These are phyloP conservation scores for Cantharellus anzutake DNA, from an alignment of 768 basidiomycete species.

Conservation along the genomic window DNA sequence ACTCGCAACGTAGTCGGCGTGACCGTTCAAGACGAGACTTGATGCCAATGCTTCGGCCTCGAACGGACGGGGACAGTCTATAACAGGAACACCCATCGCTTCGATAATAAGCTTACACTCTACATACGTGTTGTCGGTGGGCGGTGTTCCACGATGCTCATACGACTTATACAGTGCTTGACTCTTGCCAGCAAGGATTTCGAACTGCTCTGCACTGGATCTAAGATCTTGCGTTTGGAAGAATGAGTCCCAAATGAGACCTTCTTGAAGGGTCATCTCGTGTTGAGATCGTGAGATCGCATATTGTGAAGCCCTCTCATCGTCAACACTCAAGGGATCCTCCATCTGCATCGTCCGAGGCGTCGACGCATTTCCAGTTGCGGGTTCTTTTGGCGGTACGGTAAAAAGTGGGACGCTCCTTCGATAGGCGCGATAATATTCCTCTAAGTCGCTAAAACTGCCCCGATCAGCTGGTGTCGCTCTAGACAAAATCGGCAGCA, in stretches of 20 bases:
- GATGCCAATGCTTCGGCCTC: constrained; percentile 82
- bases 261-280: constrained; percentile 41
- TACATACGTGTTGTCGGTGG: constrained; percentile 43
- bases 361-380: no score
- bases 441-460: no score
- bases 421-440: no score
- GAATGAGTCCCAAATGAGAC: constrained; percentile 35
- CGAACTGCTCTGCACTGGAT: constrained; percentile 8
- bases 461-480: no score
- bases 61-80: constrained; percentile 45
- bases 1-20: constrained; percentile 75
- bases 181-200: constrained; percentile 31
- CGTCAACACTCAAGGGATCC: no score
- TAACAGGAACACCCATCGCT: constrained; percentile 69
- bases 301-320: no score
- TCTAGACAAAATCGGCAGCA: no score
- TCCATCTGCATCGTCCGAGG: no score
- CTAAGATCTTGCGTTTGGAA: constrained; percentile 11
- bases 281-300: constrained; percentile 20
- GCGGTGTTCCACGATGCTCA: constrained; percentile 37
- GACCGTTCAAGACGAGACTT: constrained; percentile 49
- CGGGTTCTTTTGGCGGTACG: no score
- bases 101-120: constrained; percentile 49
- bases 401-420: no score
- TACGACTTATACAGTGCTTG: constrained; percentile 43